Evolutionary conservation across 495 filamentous ascomycete genomes (phyloP).

Genomic region (Penicillium angulare): DNA sequence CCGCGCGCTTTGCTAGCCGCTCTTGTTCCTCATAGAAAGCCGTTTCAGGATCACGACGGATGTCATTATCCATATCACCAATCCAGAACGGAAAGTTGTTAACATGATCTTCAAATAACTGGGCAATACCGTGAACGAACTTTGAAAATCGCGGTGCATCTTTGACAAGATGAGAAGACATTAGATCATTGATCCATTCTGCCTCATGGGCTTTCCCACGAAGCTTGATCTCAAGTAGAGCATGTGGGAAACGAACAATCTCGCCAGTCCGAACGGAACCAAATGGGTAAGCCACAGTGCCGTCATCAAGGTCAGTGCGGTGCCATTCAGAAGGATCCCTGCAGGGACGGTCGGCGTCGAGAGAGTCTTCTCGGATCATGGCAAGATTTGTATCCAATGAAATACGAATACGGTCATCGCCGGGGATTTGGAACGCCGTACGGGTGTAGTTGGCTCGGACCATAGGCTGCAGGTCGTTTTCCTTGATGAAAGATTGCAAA

Average conservation of each 20-base stretch:
- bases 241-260: constrained; percentile 87
- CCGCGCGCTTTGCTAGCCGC: constrained; percentile 69
- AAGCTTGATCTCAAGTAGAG: constrained; percentile 89
- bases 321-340: constrained; percentile 89
- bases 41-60: constrained; percentile 83
- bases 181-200: constrained; percentile 88
- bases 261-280: constrained; percentile 81
- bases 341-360: constrained; percentile 82
- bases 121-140: constrained; percentile 89
- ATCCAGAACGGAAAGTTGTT: constrained; percentile 97
- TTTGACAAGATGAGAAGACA: constrained; percentile 88
- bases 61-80: constrained; percentile 83
- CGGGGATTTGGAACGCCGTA: constrained; percentile 94
- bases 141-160: constrained; percentile 90
- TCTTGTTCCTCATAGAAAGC: constrained; percentile 93
- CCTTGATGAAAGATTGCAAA: constrained; percentile 76
- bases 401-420: constrained; percentile 85
- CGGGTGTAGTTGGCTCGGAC: constrained; percentile 90
- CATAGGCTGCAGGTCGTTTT: constrained; percentile 76
- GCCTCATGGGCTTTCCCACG: constrained; percentile 70
- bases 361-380: constrained; percentile 86
- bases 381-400: constrained; percentile 91
- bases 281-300: constrained; percentile 83
- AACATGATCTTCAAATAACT: constrained; percentile 91
- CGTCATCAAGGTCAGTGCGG: constrained; percentile 80